A percentile compares a stretch with the other conserved stretches of the same genome.
Evolutionary conservation across 495 filamentous ascomycete genomes (phyloP).

Genomic region (Acidomyces sp.): DNA sequence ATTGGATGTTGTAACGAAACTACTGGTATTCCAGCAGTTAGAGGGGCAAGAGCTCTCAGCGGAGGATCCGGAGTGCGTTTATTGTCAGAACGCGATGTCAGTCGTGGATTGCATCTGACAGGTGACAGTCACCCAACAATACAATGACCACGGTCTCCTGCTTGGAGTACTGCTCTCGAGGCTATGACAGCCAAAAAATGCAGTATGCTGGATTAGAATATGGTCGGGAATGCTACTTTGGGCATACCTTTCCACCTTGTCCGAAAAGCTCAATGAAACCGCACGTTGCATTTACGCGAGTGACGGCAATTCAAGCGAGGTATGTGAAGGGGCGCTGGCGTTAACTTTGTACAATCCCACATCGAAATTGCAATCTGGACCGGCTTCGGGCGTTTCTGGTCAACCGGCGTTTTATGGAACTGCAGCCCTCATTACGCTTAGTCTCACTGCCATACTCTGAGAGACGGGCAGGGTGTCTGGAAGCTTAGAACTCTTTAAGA

Average conservation of each 20-base stretch:
- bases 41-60: slow-evolving; percentile 16
- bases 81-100: neutral
- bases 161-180: slow-evolving; percentile 20
- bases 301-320: slow-evolving; percentile 17
- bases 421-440: slow-evolving; percentile 3
- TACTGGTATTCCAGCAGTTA: slow-evolving; percentile 6
- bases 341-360: slow-evolving; percentile 17
- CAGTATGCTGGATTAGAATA: slow-evolving; percentile 27
- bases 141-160: slow-evolving; percentile 22
- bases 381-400: neutral
- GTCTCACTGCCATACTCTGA: slow-evolving; percentile 1
- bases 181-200: slow-evolving; percentile 11
- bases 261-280: slow-evolving; percentile 17
- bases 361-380: slow-evolving; percentile 2
- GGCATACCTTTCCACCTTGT: slow-evolving; percentile 12
- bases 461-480: neutral
- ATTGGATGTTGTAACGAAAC: slow-evolving; percentile 30
- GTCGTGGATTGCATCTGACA: neutral
- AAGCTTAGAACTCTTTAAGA: too few species aligned
- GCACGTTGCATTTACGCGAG: slow-evolving; percentile 17
- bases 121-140: slow-evolving; percentile 18
- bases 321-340: slow-evolving; percentile 22
- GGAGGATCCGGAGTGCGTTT: slow-evolving; percentile 19
- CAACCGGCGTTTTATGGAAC: slow-evolving; percentile 8
- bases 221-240: slow-evolving; percentile 25